These are phyloP conservation scores for Fusarium penzigii DNA, from an alignment of 2,329 filamentous ascomycete species.

Conservation along the genomic window DNA sequence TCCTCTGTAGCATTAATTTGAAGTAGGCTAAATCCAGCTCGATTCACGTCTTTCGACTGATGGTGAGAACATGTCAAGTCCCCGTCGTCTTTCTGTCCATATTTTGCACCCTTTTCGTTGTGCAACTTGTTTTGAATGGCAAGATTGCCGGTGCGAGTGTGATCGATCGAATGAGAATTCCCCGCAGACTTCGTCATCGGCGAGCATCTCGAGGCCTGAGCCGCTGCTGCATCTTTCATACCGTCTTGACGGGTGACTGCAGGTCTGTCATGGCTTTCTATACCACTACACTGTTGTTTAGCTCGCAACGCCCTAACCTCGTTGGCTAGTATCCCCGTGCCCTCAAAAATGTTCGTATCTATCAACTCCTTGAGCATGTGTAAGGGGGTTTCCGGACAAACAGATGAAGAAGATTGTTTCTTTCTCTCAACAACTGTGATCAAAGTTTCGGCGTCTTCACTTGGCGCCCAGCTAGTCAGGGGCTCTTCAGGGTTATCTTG, in stretches of 20 bases:
- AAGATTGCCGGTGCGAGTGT: not conserved
- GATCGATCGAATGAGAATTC: not conserved
- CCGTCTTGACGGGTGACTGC: not conserved
- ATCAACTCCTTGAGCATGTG: constrained; percentile 13
- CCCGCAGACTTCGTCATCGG: not conserved
- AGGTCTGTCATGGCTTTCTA: not conserved
- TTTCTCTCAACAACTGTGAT: not conserved
- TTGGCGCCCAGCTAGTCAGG: constrained; percentile 1
- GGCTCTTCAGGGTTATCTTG: not conserved
- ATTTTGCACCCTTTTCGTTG: not conserved
- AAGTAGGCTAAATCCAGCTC: not conserved
- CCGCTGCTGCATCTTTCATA: not conserved
- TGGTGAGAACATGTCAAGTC: not conserved
- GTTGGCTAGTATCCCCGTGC: constrained; percentile 4
- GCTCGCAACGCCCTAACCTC: not conserved
- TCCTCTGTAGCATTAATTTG: not conserved
- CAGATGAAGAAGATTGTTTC: not conserved
- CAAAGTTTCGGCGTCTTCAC: not conserved
- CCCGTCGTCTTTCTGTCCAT: not conserved
- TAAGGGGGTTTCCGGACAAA: not conserved
- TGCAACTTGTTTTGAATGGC: not conserved
- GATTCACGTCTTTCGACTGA: not conserved
- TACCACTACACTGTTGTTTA: not conserved
- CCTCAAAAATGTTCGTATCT: constrained; percentile 21
- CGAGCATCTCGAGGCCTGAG: not conserved